Base-by-base conservation (phyloP, 2,329 filamentous ascomycete species). In the Phialophora chinensis region DNA sequence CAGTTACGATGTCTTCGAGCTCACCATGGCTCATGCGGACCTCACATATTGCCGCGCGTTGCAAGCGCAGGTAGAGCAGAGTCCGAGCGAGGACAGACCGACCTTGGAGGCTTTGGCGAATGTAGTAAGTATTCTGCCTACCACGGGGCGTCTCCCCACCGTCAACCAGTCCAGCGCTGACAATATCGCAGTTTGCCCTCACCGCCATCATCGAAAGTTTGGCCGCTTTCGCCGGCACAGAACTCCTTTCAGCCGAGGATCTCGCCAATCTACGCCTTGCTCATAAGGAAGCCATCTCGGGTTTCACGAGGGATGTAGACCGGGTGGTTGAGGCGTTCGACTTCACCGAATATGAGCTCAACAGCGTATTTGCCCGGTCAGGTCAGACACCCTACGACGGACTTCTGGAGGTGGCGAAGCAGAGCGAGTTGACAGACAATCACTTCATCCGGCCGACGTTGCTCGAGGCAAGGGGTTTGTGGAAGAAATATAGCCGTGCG, bases 21-120 rank as follows among this genome's bases (percentile, higher is more conserved):
- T 73, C 17, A 72, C 71, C 31, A 72, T 73, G 71, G 71, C 71
- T 4, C 71, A 73, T 62, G 69, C 69, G n/a, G 71, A 73, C 58
- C 67, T 70, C 35, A 58, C 64, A n/a, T 73, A 73, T 49, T 73
- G 69, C 65, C 42, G 63, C 44, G 67, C 66, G 12, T 66, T 73
- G 31, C 66, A 66, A 64, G 64, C 65, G 2, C 63, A 70, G n/a
- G 60, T 71, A 29, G 57, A 63, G 14, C 60, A 64, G 33, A 63
- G 54, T 2, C 23, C 35, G 17, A 42, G 47, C 5, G 25, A 38
- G 23, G 56, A 65, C 47, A 44, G 56, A 33, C 20, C 11, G 5
- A 31, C 66, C 8, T 50, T 72, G 35, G 58, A 68, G 38, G 58
- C 67, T 5, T 35, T 72, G n/a, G 69, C 60, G 38, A 66, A 72